Percentiles rank a stretch among this genome's conserved stretches.
These are phyloP conservation scores for Pseudozyma sp. DNA, from an alignment of 1,284 basidiomycete genomes.

Conservation along the genomic window DNA sequence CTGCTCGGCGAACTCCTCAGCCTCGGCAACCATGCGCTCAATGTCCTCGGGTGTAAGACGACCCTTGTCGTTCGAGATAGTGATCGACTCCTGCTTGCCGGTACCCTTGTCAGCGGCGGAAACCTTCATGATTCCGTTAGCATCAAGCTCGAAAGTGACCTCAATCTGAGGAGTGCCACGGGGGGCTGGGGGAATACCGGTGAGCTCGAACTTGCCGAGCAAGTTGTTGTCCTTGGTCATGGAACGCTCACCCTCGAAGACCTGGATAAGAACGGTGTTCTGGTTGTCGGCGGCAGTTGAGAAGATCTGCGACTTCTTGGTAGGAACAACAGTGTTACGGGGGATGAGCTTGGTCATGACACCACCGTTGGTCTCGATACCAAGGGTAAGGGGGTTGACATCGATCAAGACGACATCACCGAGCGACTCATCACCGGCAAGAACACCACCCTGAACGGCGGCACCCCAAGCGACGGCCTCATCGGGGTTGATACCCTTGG, in stretches of 20 bases:
- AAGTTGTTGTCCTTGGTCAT: constrained; percentile 98
- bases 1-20: constrained; percentile 68
- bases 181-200: constrained; percentile 90
- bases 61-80: constrained; percentile 68
- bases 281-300: constrained; percentile 74
- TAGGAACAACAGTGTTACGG: constrained; percentile 97
- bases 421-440: constrained; percentile 85
- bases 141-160: constrained; percentile 69
- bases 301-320: constrained; percentile 98
- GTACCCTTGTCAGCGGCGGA: constrained; percentile 68
- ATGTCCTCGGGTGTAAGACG: constrained; percentile 67
- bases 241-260: constrained; percentile 93
- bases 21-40: constrained; percentile 68
- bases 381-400: constrained; percentile 91
- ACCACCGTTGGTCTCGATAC: constrained; percentile 98
- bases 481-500: constrained; percentile 93
- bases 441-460: constrained; percentile 96
- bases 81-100: constrained; percentile 66
- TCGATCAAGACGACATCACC: constrained; percentile 91
- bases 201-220: constrained; percentile 95
- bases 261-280: constrained; percentile 75
- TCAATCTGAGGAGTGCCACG: constrained; percentile 78
- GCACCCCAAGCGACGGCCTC: constrained; percentile 84
- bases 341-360: constrained; percentile 97
- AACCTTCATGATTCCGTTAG: constrained; percentile 69